phyloP scores from a whole-genome alignment of 2,329 filamentous ascomycete genomes.

The Arthrocladium fulminans region DNA sequence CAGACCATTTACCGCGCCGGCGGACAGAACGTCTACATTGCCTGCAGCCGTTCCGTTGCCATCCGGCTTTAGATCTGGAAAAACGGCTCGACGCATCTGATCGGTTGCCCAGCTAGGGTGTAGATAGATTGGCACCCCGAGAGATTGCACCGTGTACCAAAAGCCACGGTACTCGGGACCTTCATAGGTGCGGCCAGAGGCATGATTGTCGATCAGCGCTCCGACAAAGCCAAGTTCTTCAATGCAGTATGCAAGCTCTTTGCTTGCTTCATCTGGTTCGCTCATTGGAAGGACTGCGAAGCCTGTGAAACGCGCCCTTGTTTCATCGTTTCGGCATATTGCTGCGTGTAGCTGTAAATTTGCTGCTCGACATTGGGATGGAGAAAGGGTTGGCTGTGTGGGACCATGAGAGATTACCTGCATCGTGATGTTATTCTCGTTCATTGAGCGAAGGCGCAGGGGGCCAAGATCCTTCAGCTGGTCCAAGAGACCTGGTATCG shows the following conservation, averaged over 20 bases:
- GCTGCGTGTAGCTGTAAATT: slow-evolving; percentile 19
- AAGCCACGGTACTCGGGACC: slow-evolving; percentile 35
- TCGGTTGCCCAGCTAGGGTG: slow-evolving; percentile 40
- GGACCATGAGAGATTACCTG: slow-evolving; percentile 21
- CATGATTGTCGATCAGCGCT: slow-evolving; percentile 39
- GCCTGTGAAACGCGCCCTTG: slow-evolving; percentile 31
- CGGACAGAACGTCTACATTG: slow-evolving; percentile 10
- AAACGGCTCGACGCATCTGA: slow-evolving; percentile 26
- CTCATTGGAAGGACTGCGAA: slow-evolving; percentile 37
- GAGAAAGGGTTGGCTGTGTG: slow-evolving; percentile 13
- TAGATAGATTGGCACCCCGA: slow-evolving; percentile 46
- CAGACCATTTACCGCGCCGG: slow-evolving; percentile 14
- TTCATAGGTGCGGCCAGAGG: slow-evolving; percentile 33
- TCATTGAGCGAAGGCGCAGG: slow-evolving; percentile 17
- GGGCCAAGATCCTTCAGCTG: slow-evolving; percentile 16
- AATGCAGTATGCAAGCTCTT: slow-evolving; percentile 33
- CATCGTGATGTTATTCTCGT: slow-evolving; percentile 15
- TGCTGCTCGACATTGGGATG: slow-evolving; percentile 15
- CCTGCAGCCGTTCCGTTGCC: slow-evolving; percentile 1
- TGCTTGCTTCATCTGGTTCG: slow-evolving; percentile 29
- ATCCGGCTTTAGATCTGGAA: slow-evolving; percentile 1
- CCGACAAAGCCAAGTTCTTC: slow-evolving; percentile 40
- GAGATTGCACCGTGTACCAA: slow-evolving; percentile 35
- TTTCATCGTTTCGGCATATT: slow-evolving; percentile 23
- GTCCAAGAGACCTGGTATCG: slow-evolving; percentile 10